Conservation (phyloP, 306 rosid genomes). For the Rosa multiflora region DNA sequence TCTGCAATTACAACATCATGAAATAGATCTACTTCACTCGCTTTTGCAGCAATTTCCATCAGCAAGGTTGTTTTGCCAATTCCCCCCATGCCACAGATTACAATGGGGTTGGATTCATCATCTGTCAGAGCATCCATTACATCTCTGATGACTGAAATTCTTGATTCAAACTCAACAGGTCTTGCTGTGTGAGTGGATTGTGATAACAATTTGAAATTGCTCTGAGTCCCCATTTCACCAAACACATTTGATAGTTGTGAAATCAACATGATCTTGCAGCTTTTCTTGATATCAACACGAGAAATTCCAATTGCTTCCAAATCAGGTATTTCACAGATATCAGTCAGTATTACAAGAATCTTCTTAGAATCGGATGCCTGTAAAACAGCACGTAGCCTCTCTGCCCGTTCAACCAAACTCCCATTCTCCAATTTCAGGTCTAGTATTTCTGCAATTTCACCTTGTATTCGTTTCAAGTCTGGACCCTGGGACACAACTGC, state of each 20-base stretch:
- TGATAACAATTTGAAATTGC: background rate
- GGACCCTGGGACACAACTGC: too few relatives aligned
- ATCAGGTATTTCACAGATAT: background rate
- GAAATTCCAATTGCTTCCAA: constrained; percentile 16
- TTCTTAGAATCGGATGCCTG: background rate
- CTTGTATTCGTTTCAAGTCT: too few relatives aligned
- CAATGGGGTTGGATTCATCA: constrained; percentile 1
- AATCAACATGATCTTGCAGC: constrained; percentile 9
- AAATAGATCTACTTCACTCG: background rate
- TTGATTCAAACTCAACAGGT: constrained; percentile 8
- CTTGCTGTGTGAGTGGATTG: background rate
- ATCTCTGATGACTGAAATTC: background rate
- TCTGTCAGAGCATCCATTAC: constrained; percentile 11
- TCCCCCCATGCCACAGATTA: constrained; percentile 5
- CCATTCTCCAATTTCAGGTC: background rate
- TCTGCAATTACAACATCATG: background rate
- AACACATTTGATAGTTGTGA: background rate
- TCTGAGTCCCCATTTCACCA: background rate
- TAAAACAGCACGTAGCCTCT: background rate
- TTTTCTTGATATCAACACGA: background rate
- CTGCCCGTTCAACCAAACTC: background rate
- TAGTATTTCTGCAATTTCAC: background rate
- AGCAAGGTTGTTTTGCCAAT: constrained; percentile 11
- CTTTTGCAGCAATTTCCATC: constrained; percentile 2
- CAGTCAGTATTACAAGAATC: constrained; percentile 4